Evolutionary conservation across 768 basidiomycete genomes (phyloP).

Genomic region (Neoboletus magnificus): DNA sequence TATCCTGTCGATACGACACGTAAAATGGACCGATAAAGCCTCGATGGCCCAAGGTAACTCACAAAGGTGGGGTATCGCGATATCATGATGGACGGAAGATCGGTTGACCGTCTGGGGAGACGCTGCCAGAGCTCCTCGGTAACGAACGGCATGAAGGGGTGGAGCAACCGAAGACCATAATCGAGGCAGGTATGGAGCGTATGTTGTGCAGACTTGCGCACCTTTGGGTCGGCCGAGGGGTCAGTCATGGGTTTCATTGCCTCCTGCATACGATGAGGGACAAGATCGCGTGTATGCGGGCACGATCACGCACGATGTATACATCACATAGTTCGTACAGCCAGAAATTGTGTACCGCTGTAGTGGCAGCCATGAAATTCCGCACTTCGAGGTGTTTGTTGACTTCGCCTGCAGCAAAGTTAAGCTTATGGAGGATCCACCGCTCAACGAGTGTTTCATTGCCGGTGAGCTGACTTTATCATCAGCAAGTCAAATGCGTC

Average conservation of each 20-base stretch:
- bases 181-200: slow-evolving; percentile 96
- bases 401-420: slow-evolving; percentile 71
- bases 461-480: slow-evolving; percentile 65
- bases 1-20: slow-evolving; percentile 42
- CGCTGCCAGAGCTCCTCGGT: slow-evolving; percentile 99
- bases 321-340: slow-evolving; percentile 99
- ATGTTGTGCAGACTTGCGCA: slow-evolving; percentile 84
- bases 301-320: slow-evolving; percentile 73
- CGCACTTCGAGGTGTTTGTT: slow-evolving; percentile 73
- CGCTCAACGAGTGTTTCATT: slow-evolving; percentile 88
- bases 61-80: slow-evolving; percentile 79
- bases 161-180: slow-evolving; percentile 81
- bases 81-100: slow-evolving; percentile 86
- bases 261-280: slow-evolving; percentile 54
- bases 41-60: slow-evolving; percentile 29
- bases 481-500: slow-evolving; percentile 2
- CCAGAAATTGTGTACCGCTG: slow-evolving; percentile 89
- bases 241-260: slow-evolving; percentile 99
- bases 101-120: slow-evolving; percentile 79
- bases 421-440: slow-evolving; percentile 95
- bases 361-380: slow-evolving; percentile 93
- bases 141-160: slow-evolving; percentile 99
- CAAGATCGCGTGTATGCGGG: not conserved
- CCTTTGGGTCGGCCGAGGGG: slow-evolving; percentile 56
- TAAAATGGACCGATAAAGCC: not conserved